Percentiles rank a stretch among this genome's conserved stretches.
Conservation (phyloP, 2,329 filamentous ascomycete species). For the Trichoderma breve region DNA sequence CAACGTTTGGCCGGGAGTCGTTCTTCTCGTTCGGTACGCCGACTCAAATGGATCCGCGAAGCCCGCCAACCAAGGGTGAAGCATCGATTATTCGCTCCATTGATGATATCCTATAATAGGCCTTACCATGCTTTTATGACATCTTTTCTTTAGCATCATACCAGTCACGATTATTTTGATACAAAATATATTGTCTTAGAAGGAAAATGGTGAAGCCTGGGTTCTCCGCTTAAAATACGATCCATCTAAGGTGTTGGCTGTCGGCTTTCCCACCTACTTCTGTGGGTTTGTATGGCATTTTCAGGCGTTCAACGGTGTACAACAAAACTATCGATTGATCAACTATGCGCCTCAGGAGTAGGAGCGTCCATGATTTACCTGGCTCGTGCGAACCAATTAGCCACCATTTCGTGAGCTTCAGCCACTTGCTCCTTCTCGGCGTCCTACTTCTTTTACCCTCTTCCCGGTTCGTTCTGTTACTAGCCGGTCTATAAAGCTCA, state of each 20-base stretch:
- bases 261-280: background rate
- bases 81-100: conserved; percentile 75
- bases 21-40: conserved; percentile 53
- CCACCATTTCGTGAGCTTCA: background rate
- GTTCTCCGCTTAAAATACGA: background rate
- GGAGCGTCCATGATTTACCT: background rate
- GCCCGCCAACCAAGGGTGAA: conserved; percentile 71
- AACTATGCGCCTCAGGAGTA: background rate
- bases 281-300: conserved; percentile 13
- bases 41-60: conserved; percentile 63
- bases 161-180: background rate
- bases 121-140: background rate
- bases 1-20: conserved; percentile 54
- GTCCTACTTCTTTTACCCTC: background rate
- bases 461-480: background rate
- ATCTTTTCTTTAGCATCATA: background rate
- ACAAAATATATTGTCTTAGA: background rate
- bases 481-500: background rate
- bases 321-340: conserved; percentile 1
- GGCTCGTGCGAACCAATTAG: background rate
- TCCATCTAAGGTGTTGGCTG: background rate
- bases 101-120: conserved; percentile 66
- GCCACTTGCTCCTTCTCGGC: background rate
- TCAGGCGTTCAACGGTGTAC: conserved; percentile 17
- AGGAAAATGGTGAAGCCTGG: background rate